Evolutionary conservation across 352 stramenopile genomes (phyloP).

Genomic region (Vaucheria bursata): DNA sequence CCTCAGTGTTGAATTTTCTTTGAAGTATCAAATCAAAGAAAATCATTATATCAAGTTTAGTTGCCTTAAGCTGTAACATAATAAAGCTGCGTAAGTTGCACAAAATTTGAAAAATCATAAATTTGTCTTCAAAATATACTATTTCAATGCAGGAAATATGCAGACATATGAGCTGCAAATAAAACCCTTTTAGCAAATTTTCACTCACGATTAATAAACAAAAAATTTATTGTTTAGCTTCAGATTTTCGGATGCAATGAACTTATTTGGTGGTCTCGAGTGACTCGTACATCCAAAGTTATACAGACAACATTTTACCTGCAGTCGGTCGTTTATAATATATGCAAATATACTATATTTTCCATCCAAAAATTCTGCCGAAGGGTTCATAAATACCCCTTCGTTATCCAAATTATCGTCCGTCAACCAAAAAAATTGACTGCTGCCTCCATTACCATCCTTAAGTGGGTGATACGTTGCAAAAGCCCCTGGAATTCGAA

Average conservation of each 20-base stretch:
- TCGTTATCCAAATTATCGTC: conserved; percentile 41
- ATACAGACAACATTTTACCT: background rate
- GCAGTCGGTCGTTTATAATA: conserved; percentile 27
- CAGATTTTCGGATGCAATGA: too few relatives aligned
- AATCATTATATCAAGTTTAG: too few relatives aligned
- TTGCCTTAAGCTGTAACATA: too few relatives aligned
- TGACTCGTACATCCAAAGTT: background rate
- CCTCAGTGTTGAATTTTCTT: conserved; percentile 5
- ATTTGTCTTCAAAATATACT: too few relatives aligned
- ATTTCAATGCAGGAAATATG: too few relatives aligned
- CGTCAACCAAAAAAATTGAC: conserved; percentile 48
- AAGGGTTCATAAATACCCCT: conserved; percentile 32
- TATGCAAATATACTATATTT: conserved; percentile 40
- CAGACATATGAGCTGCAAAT: too few relatives aligned
- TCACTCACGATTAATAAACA: background rate
- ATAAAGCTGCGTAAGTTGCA: too few relatives aligned
- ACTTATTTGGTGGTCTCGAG: too few relatives aligned
- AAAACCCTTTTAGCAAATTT: too few relatives aligned
- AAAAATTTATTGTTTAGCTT: background rate
- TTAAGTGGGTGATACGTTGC: conserved; percentile 38
- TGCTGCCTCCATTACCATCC: conserved; percentile 44
- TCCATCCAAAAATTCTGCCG: conserved; percentile 24
- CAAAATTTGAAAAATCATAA: too few relatives aligned
- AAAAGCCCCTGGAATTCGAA: conserved; percentile 41
- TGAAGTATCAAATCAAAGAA: too few relatives aligned